Base-by-base conservation (phyloP, 306 rosid genomes). In the Sechiopsis laciniata region DNA sequence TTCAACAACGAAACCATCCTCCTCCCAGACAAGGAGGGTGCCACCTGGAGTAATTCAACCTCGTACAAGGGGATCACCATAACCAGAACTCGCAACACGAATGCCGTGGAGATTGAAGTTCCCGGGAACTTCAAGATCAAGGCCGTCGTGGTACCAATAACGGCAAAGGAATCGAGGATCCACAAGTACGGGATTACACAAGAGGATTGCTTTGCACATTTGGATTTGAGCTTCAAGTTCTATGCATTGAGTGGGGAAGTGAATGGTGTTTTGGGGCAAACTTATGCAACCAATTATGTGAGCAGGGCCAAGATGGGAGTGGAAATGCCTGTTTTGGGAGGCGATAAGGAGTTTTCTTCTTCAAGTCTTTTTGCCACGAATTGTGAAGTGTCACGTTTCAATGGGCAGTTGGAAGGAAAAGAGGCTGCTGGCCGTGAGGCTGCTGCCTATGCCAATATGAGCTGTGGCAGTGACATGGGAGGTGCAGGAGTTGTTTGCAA, bases 171-270 rank as follows among this genome's bases (percentile, higher is more conserved):
- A 8, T 86, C 88, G 0, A 74, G 80, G 65, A 53, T 88, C 19
- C 91, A 90, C 61, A 83, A 75, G 72, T 90, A 88, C 46, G 91
- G 91, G 0, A 79, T 88, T 14, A 88, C 91, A 0, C 35, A 77
- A 19, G 91, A 90, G 76, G 85, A 88, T 13, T 78, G 80, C 5
- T 82, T 88, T 55, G 91, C 90, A n/a, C 94, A 88, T 55, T 88
- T 85, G 40, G 95, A 90, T 51, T 77, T 90, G 7, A 82, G 90
- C 0, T 88, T 90, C 83, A 86, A 83, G 78, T 86, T 90, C 85
- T 85, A 79, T 8, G 81, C 83, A 9, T 8, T 88, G 16, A 83
- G 85, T 57, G 72, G 78, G 2, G 26, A 80, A 60, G 88, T 88
- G 57, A 82, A 81, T 59, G 88, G 94, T 0, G 90, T 86, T 42